A percentile compares a stretch with the other conserved stretches of the same genome.
phyloP scores from a whole-genome alignment of 768 basidiomycete species.

The Sistotremastrum suecicum region DNA sequence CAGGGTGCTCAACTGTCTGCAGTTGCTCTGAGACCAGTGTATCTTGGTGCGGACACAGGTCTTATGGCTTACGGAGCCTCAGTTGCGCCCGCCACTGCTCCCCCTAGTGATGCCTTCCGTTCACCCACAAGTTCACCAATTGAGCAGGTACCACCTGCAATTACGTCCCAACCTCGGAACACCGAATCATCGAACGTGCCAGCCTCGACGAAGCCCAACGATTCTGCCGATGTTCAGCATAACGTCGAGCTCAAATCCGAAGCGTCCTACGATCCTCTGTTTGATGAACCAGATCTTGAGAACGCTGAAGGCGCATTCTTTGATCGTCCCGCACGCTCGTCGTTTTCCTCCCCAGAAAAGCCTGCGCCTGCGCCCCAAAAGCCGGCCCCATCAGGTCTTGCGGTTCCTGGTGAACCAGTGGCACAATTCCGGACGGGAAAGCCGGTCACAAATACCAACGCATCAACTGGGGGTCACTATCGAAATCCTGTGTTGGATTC shows the following conservation, averaged over 20 bases:
- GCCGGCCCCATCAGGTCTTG: too few relatives aligned
- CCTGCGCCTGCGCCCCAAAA: conserved; percentile 1
- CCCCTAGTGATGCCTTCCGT: neutral
- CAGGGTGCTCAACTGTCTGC: conserved; percentile 79
- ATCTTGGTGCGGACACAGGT: conserved; percentile 16
- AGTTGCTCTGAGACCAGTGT: conserved; percentile 59
- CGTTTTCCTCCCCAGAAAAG: conserved; percentile 9
- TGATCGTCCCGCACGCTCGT: conserved; percentile 1
- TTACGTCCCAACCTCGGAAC: conserved; percentile 9
- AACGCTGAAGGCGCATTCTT: conserved; percentile 23
- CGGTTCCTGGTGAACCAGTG: too few relatives aligned
- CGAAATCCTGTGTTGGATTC: conserved; percentile 59
- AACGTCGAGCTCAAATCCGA: conserved; percentile 55
- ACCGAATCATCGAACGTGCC: conserved; percentile 18
- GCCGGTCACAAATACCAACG: neutral
- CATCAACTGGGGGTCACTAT: conserved; percentile 1
- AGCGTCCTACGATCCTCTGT: conserved; percentile 75
- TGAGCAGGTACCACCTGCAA: neutral
- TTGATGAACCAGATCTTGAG: conserved; percentile 63
- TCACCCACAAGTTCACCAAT: neutral
- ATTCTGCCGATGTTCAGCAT: conserved; percentile 1
- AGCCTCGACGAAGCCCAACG: neutral
- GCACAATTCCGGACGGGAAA: neutral
- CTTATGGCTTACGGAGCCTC: conserved; percentile 8
- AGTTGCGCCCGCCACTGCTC: conserved; percentile 4